These are phyloP conservation scores for Chaetomium sp. DNA, from an alignment of 2,329 filamentous ascomycete species.

Conservation along the genomic window DNA sequence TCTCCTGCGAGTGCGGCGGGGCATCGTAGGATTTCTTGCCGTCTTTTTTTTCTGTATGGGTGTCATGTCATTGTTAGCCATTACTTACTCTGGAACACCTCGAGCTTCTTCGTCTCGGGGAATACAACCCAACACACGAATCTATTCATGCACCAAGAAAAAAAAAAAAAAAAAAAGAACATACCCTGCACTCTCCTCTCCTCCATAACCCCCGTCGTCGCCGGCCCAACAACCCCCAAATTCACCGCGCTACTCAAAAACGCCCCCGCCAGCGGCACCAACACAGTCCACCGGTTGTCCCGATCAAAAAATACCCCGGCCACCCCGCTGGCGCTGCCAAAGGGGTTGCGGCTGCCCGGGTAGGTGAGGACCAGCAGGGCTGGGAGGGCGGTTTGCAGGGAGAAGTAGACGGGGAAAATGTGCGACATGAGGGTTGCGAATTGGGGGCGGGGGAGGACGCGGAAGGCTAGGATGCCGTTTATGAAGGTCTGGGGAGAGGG, in stretches of 20 bases:
- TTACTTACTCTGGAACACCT: neutral
- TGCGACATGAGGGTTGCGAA: conserved; percentile 76
- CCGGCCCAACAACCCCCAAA: conserved; percentile 63
- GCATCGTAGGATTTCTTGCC: conserved; percentile 80
- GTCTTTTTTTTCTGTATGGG: conserved; percentile 64
- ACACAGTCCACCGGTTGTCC: conserved; percentile 55
- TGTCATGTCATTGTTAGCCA: neutral
- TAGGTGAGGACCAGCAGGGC: conserved; percentile 71
- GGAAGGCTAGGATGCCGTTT: conserved; percentile 6
- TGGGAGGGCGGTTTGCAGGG: conserved; percentile 71
- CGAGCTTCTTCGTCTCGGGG: neutral
- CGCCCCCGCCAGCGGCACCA: conserved; percentile 63
- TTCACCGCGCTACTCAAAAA: conserved; percentile 68
- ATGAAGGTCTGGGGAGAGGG: conserved; percentile 3
- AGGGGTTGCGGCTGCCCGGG: conserved; percentile 47
- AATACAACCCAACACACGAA: no score
- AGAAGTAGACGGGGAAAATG: conserved; percentile 85
- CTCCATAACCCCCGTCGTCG: conserved; percentile 67
- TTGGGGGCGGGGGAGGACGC: conserved; percentile 30
- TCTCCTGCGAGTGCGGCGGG: conserved; percentile 75
- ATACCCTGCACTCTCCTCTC: conserved; percentile 72
- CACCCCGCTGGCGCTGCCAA: conserved; percentile 48
- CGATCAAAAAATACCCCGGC: conserved; percentile 49
- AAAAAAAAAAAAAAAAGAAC: conserved; percentile 25
- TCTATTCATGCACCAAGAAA: neutral